Base-by-base conservation (phyloP, 208 protist species). In the Herpetomonas muscarum region DNA sequence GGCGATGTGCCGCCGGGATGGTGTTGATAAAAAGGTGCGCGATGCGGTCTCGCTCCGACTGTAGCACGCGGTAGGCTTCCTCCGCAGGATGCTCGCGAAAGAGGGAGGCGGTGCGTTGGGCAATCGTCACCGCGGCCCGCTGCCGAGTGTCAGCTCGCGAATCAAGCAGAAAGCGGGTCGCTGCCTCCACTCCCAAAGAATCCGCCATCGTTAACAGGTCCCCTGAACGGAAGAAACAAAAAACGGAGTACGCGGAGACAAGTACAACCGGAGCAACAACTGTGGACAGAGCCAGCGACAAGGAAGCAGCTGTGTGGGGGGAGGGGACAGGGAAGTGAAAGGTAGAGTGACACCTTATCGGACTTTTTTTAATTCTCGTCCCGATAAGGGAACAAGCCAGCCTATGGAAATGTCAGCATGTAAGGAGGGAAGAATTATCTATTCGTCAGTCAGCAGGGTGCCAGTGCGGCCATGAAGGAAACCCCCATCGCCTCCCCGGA, bases 121-220 rank as follows among this genome's bases (percentile, higher is more conserved):
- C 67, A n/a, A 91, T 66, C 24, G 61, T 39, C 34, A 67, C 50
- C 15, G 67, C 65, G 4, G 69, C 76, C 32, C 68, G 66, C 12
- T 69, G 57, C 17, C 79, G 68, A 32, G 64, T 67, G 15, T 90
- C 83, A 0, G 70, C 45, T 51, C 84, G 85, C 7, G 76, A 67
- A 52, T 90, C 83, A 17, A 90, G 52, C 17, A 90, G 57, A 21
- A 64, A 32, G 25, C 76, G 79, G 9, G 74, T 62, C 19, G 74
- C 67, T 28, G 65, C 65, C 42, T 61, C 47, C 0, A 80, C 56
- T 26, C 74, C 70, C 13, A 88, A 64, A 4, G 55, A 30, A 29
- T 84, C 76, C 17, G 55, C 42, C 79, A 85, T 85, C 5, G 7
- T 55, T n/a, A n/a, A n/a, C n/a, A n/a, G n/a, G 26, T 42, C 5